Evolutionary conservation across 805 yeast genomes (phyloP).

Genomic region (Schwanniomyces polymorphus): DNA sequence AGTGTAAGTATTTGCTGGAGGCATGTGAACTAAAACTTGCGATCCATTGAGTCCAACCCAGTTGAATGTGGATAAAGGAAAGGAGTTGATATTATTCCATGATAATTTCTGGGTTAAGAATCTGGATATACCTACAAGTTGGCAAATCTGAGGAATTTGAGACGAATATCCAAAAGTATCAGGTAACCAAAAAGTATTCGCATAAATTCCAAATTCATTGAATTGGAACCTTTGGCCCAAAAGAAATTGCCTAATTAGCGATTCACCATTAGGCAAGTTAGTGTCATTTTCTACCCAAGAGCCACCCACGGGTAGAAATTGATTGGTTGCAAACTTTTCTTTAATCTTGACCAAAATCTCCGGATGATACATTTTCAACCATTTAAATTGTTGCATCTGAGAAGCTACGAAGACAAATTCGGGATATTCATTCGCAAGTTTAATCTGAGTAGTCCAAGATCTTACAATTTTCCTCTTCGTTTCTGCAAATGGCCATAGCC

Average conservation of each 20-base stretch:
- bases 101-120: slow-evolving; percentile 92
- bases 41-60: slow-evolving; percentile 96
- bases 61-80: slow-evolving; percentile 88
- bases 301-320: slow-evolving; percentile 91
- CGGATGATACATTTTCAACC: slow-evolving; percentile 89
- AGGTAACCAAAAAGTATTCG: slow-evolving; percentile 89
- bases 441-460: slow-evolving; percentile 92
- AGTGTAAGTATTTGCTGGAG: slow-evolving; percentile 95
- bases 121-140: slow-evolving; percentile 78
- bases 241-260: slow-evolving; percentile 82
- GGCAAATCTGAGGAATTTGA: slow-evolving; percentile 91
- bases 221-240: slow-evolving; percentile 87
- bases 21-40: slow-evolving; percentile 95
- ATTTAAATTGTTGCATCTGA: slow-evolving; percentile 93
- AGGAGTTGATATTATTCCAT: slow-evolving; percentile 92
- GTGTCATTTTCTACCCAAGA: slow-evolving; percentile 98
- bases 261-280: slow-evolving; percentile 92
- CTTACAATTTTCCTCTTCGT: slow-evolving; percentile 90
- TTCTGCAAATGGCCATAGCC: slow-evolving; percentile 99
- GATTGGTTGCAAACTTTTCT: slow-evolving; percentile 65
- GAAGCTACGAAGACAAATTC: slow-evolving; percentile 94
- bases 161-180: slow-evolving; percentile 97
- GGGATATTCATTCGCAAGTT: slow-evolving; percentile 82
- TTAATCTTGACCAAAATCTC: slow-evolving; percentile 65
- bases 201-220: slow-evolving; percentile 73